Percentiles rank a stretch among this genome's conserved stretches.
Evolutionary conservation across 768 basidiomycete species (phyloP).

Genomic region (Nevesoporus exiguus): DNA sequence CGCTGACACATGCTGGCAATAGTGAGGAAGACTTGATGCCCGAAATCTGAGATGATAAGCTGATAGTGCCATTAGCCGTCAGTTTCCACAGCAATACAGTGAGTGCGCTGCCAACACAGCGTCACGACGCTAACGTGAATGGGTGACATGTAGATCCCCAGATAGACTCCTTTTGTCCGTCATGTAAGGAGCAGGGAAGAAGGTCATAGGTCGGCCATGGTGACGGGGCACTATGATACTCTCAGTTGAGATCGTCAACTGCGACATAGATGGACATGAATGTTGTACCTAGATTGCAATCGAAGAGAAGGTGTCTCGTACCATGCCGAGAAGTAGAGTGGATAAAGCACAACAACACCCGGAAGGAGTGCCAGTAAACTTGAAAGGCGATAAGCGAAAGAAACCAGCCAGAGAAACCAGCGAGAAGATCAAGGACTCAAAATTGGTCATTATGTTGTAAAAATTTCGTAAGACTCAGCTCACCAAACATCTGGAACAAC

Average conservation of each 20-base stretch:
- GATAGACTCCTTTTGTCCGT: conserved; percentile 35
- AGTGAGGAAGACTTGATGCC: conserved; percentile 50
- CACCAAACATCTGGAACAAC: conserved; percentile 20
- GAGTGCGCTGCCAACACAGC: conserved; percentile 27
- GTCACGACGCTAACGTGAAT: conserved; percentile 15
- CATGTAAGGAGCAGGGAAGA: conserved; percentile 20
- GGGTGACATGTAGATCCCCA: conserved; percentile 30
- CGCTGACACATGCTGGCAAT: conserved; percentile 68
- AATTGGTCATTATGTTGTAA: conserved; percentile 27
- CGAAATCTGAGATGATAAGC: conserved; percentile 11
- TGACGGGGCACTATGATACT: conserved; percentile 4
- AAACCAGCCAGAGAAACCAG: conserved; percentile 4
- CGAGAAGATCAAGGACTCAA: conserved; percentile 11
- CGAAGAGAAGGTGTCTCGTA: neutral
- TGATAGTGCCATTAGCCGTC: conserved; percentile 45
- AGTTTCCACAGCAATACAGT: conserved; percentile 72
- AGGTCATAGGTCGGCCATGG: conserved; percentile 1
- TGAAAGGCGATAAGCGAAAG: neutral
- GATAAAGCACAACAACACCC: neutral
- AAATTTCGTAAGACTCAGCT: conserved; percentile 32
- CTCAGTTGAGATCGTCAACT: conserved; percentile 26
- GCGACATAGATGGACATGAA: conserved; percentile 8
- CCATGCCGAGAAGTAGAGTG: neutral
- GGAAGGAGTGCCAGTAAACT: neutral
- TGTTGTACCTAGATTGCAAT: conserved; percentile 7